Evolutionary conservation across 257 asterid genomes (phyloP), one percentile per base, ranked within the genome.

Genomic region (Solanum megistacrolobum): DNA sequence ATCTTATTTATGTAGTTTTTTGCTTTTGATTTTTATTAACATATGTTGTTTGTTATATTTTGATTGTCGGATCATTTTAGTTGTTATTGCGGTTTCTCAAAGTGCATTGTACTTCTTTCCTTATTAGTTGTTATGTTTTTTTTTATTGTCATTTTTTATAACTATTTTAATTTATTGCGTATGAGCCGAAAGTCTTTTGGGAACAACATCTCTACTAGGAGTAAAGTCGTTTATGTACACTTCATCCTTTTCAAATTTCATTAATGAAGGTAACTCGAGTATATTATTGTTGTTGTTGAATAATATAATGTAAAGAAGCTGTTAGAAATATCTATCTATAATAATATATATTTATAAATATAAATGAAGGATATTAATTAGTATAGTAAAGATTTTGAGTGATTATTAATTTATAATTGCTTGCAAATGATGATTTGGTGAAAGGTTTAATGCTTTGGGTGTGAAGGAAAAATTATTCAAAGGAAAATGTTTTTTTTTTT

Each of bases 351-450:
- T 43, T 46, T 12, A 52, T 18, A 18, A 52, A 73, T 9, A 21
- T 9, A 34, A 10, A 9, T 35, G 46, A 35, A 35, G 82, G 82
- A 10, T 35, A 35, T 73, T 73, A 35, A 74, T 74, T 74, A 35
- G 48, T 73, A 73, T 75, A 38, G 12, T 23, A 75, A 23, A 75
- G 3, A 75, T 21, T 74, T 74, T 35, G 32, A 76, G 58, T 38
- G 58, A 76, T 76, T 23, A 23, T 76, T 76, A 11, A 76, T 12
- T 2, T 76, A 55, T 20, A 23, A 76, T 76, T 21, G 83, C 55
- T 76, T 76, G 83, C 58, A 76, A 76, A 74, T 74, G 52, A 74
- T 74, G 27, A 74, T 35, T 74, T 74, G 82, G 46, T 74, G 16
- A 35, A 35, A 73, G 29, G 43, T 73, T 16, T 18, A 35, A 73